Base-by-base conservation (phyloP, 805 yeast genomes). In the Debaryomyces tyrocola region DNA sequence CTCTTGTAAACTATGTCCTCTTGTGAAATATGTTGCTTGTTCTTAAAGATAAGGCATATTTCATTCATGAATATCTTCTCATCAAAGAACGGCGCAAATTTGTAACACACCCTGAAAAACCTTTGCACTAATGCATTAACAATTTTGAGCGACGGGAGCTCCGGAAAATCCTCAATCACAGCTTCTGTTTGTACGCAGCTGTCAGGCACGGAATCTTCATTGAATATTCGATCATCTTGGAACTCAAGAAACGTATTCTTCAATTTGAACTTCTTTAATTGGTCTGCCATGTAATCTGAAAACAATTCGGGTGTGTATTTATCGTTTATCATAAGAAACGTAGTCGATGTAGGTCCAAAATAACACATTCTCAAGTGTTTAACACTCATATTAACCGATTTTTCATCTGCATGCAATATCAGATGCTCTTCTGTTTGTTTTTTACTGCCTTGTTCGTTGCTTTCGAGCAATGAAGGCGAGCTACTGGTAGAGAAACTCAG, bases 61-160 rank as follows among this genome's bases (percentile, higher is more conserved):
- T 76, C 79, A 36, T 67, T 66, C 45, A 70, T 60, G 48, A 79
- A 78, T 0, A 67, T 57, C 1, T 54, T 59, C 52, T 78, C 79
- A 52, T 81, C 82, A 14, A 83, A 55, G 47, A 69, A 73, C 0
- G 85, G 85, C 20, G 76, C 60, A 34, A 74, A 57, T 2, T 62
- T 63, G 52, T 79, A 78, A 1, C 74, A 68, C 42, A 62, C 68
- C 2, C 63, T 52, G 55, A 83, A 83, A 53, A 77, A 83, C 28
- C 75, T 62, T 40, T 73, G 75, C 33, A 80, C 57, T 28, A 83
- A 69, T 3, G 68, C 67, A 39, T 64, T 54, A 6, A 76, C 54
- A 3, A 70, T 58, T 20, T 57, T 64, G 48, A 61, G 55, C 0
- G 76, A 69, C 0, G 85, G 85, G 6, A 50, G 33, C 11, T 41